These are phyloP conservation scores for Tetrahymena malaccensis DNA, from an alignment of 73 alveolate genomes.

Conservation along the genomic window DNA sequence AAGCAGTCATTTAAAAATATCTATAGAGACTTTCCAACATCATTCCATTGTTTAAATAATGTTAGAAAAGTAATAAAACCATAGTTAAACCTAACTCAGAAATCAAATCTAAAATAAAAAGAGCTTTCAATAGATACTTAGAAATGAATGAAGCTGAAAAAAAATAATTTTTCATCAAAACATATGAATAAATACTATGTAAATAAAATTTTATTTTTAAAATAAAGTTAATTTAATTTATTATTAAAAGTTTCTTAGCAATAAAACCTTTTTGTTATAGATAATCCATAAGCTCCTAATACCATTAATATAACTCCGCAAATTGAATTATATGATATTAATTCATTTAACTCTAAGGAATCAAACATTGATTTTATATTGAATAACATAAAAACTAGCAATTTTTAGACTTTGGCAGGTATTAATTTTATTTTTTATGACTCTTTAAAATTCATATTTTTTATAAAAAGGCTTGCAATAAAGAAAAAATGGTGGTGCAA, in stretches of 20 bases:
- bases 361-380: background rate
- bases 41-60: background rate
- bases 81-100: too few relatives aligned
- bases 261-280: background rate
- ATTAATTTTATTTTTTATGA: too few relatives aligned
- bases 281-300: too few relatives aligned
- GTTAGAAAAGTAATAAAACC: too few relatives aligned
- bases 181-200: background rate
- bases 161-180: background rate
- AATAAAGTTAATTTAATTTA: too few relatives aligned
- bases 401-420: background rate
- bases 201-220: too few relatives aligned
- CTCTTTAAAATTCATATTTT: too few relatives aligned
- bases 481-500: too few relatives aligned
- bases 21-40: background rate
- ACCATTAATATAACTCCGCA: background rate
- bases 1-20: background rate
- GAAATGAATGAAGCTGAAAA: background rate
- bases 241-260: background rate
- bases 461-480: background rate
- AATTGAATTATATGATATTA: background rate
- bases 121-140: background rate
- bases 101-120: too few relatives aligned
- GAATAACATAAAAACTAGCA: too few relatives aligned
- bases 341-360: background rate